Conservation (phyloP, 1,284 basidiomycete species). For the Hypsizygus ulmarius region DNA sequence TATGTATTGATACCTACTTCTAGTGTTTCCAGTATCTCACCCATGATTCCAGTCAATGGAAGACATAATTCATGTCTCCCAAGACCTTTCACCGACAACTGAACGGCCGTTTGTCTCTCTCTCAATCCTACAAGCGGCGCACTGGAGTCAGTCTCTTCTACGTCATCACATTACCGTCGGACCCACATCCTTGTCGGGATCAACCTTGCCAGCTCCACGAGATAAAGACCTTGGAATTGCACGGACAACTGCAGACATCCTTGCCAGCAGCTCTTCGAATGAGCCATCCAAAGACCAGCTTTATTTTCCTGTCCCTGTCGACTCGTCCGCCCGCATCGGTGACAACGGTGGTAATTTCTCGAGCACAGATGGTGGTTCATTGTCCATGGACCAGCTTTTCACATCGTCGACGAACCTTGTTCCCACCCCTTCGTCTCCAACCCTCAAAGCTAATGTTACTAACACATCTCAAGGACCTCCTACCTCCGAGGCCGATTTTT, state of each 20-base stretch:
- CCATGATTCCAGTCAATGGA: constrained; percentile 57
- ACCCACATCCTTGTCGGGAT: constrained; percentile 21
- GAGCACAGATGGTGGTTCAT: constrained; percentile 32
- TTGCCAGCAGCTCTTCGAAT: constrained; percentile 27
- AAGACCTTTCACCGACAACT: constrained; percentile 70
- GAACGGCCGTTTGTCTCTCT: constrained; percentile 69
- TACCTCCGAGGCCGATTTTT: constrained; percentile 56
- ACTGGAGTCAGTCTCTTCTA: constrained; percentile 72
- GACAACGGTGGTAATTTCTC: constrained; percentile 56
- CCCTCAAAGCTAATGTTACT: constrained; percentile 10
- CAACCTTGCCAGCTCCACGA: constrained; percentile 30
- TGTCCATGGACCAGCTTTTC: constrained; percentile 43
- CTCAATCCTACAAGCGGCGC: constrained; percentile 67
- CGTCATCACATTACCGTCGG: constrained; percentile 54
- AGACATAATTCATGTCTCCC: constrained; percentile 70
- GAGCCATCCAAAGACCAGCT: constrained; percentile 21
- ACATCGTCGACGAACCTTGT: constrained; percentile 23
- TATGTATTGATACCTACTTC: constrained; percentile 27
- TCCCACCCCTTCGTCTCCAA: constrained; percentile 19
- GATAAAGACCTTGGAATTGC: constrained; percentile 64
- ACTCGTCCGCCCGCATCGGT: constrained; percentile 80
- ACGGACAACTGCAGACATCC: constrained; percentile 49
- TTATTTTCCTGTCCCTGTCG: constrained; percentile 73
- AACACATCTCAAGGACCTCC: constrained; percentile 20
- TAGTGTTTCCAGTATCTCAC: constrained; percentile 10